Percentiles rank a stretch among this genome's conserved stretches.
Conservation (phyloP, 177 flowering plant genomes). For the Vitis hybrid region DNA sequence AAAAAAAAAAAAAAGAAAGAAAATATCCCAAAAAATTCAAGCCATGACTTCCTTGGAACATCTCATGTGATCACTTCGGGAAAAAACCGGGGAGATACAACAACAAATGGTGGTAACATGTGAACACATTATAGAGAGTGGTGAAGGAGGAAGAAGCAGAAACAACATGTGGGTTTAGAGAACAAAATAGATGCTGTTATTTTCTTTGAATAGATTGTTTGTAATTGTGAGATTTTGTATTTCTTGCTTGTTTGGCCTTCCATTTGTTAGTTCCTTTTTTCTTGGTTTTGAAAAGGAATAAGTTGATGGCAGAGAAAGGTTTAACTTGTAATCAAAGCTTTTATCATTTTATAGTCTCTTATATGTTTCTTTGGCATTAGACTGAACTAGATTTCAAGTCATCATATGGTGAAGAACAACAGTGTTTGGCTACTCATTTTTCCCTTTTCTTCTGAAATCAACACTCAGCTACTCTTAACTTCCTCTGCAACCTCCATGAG, state of each 20-base stretch:
- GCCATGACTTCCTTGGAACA: neutral
- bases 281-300: conserved; percentile 13
- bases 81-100: neutral
- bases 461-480: neutral
- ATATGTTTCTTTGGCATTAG: neutral
- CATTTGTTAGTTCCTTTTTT: conserved; percentile 7
- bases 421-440: neutral
- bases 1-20: too few species aligned
- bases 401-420: neutral
- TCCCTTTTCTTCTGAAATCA: neutral
- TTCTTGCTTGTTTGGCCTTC: conserved; percentile 4
- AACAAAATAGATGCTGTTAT: conserved; percentile 5
- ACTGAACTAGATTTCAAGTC: neutral
- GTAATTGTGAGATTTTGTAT: conserved; percentile 22
- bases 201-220: conserved; percentile 24
- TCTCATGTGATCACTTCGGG: neutral
- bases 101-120: neutral
- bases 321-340: conserved; percentile 19
- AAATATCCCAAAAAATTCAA: neutral
- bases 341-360: conserved; percentile 4
- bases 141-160: conserved; percentile 10
- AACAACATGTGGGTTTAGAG: conserved; percentile 4
- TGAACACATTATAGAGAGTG: neutral
- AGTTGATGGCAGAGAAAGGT: conserved; percentile 10
- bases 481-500: neutral